Evolutionary conservation across 23 red algal genomes (phyloP), one percentile per base, ranked within the genome.

Genomic region (Gracilariopsis chorda): DNA sequence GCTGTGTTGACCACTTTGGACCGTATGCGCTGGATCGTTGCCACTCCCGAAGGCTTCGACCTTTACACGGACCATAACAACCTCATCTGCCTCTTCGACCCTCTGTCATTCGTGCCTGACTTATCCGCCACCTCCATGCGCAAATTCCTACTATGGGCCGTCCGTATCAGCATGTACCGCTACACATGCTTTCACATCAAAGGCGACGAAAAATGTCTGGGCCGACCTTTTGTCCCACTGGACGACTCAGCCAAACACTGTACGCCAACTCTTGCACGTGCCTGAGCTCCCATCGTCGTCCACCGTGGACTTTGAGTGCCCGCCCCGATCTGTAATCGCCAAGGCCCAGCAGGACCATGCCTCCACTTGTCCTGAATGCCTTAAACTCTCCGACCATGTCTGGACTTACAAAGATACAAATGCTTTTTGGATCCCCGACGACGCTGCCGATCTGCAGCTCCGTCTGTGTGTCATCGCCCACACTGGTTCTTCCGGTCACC

Each of bases 131-230:
- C 81, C 0, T 68, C 57, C 13, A 4, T 72, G 27, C 81, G 36
- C 84, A 88, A 90, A 68, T 47, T 90, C 10, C 70, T 79, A 21
- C 52, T 51, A 20, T 80, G 57, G 69, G 42, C 71, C 30, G 51
- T 78, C 32, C 51, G 49, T 60, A 39, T 90, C 11, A 79, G 52
- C 46, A 90, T 90, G 48, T 80, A 79, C 73, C 32, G 36, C 6
- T 90, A 90, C 41, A 90, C 71, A 45, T 79, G 43, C 47, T 67
- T 58, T 76, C 74, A 80, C 65, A 90, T 78, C 71, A 77, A 79
- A 7, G 70, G 86, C 29, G 65, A 88, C 30, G 84, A 76, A 16
- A 88, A 77, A n/a, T 27, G 40, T 76, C 37, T 77, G 65, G 56
- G 65, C 84, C 64, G 84, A 88, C 36, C 47, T 77, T 14, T 19